Base-by-base conservation (phyloP, 108 stramenopile genomes). In the Skeletonema tropicum region DNA sequence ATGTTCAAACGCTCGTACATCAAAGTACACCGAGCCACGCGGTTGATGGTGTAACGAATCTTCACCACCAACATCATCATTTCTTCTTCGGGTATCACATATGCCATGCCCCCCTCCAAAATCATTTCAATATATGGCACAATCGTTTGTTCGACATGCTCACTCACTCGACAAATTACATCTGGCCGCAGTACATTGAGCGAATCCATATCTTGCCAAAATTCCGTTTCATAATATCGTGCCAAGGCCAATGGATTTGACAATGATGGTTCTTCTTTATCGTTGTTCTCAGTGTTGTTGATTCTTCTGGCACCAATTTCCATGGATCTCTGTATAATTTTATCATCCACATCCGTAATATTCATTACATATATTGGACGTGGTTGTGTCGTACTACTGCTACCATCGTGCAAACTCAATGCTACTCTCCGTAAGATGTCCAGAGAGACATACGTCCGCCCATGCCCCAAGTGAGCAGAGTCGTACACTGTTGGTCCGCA, bases 401-500 rank as follows among this genome's bases (percentile, higher is more conserved):
- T 69, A 73, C 68, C 58, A 32, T 71, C 11, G 52, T 90, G 92
- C 70, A 63, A 70, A 35, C 88, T 70, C 14, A 72, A 46, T 71
- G 97, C 57, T 26, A 98, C 80, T 9, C 99, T 83, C n/a, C 97
- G 91, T 31, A 98, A 8, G 70, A 98, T 95, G 65, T 99, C 99
- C 15, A 99, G 75, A 36, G 83, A 83, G 10, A 99, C 90, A 83
- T 99, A 99, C 33, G 98, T 99, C 25, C 98, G 78, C 1, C 92
- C 96, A 70, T 99, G 99, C 0, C 99, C 99, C 72, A 99, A 72
- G 73, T 99, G 99, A 13, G 97, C 87, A 23, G 90, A 89, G 26
- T 94, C 98, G 79, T 99, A 99, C 6, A 97, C 97, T 1, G 99
- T 99, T 1, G 99, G 99, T 21, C 99, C 99, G 82, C 99, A 99